These are phyloP conservation scores for Astragalus membranaceus DNA, from an alignment of 306 rosid genomes.

Conservation along the genomic window DNA sequence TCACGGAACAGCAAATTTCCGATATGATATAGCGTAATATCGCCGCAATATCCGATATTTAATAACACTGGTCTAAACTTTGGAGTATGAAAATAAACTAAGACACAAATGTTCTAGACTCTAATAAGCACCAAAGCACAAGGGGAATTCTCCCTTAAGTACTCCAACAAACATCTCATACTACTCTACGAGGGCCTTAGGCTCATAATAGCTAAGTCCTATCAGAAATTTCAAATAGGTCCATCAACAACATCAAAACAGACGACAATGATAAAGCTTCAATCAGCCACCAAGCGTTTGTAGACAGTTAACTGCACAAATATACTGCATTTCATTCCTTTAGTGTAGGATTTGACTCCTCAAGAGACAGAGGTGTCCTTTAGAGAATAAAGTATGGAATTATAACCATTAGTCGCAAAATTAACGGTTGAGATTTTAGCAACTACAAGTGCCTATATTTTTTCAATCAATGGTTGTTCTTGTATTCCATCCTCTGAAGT, in stretches of 20 bases:
- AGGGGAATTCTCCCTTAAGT: too few species aligned
- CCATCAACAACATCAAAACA: neutral
- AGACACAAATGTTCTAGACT: neutral
- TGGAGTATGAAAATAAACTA: neutral
- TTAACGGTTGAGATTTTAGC: neutral
- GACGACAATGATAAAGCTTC: neutral
- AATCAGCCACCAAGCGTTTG: neutral
- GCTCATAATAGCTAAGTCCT: too few species aligned
- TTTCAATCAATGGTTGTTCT: neutral
- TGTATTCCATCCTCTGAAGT: neutral
- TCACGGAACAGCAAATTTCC: too few species aligned
- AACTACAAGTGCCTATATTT: neutral
- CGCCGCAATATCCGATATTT: too few species aligned
- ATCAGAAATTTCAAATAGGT: neutral
- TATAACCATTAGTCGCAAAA: neutral
- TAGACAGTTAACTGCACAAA: neutral
- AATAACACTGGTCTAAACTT: too few species aligned
- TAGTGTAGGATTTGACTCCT: neutral
- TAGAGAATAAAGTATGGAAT: neutral
- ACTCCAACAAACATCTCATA: too few species aligned
- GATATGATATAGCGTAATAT: too few species aligned
- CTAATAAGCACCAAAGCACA: too few species aligned
- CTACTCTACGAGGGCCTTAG: too few species aligned
- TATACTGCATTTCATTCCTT: conserved; percentile 1
- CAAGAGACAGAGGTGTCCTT: neutral